These are phyloP conservation scores for Yamadazyma oceani DNA, from an alignment of 1,139 yeast species.

Conservation along the genomic window DNA sequence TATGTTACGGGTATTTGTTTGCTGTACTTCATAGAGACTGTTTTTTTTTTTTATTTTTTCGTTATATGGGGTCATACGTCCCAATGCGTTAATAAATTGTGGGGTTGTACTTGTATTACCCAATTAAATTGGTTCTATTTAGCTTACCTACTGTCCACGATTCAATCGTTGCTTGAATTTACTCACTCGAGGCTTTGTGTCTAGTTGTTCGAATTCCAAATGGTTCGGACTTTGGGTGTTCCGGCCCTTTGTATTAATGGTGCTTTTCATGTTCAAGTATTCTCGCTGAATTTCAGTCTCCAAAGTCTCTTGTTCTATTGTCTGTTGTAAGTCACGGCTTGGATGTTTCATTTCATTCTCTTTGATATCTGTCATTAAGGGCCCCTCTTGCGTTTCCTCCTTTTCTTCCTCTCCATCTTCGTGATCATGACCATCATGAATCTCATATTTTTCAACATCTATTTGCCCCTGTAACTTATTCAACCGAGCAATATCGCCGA, in stretches of 20 bases:
- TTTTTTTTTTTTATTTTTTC: too few species aligned
- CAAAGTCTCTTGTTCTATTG: slow-evolving; percentile 11
- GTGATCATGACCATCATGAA: slow-evolving; percentile 33
- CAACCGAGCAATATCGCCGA: slow-evolving; percentile 55
- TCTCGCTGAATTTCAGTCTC: slow-evolving; percentile 14
- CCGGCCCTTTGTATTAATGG: slow-evolving; percentile 5
- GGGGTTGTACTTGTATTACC: background rate
- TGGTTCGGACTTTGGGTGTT: background rate
- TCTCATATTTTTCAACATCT: slow-evolving; percentile 21
- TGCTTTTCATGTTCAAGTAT: slow-evolving; percentile 14
- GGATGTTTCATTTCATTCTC: slow-evolving; percentile 31
- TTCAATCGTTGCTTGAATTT: slow-evolving; percentile 15
- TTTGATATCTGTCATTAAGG: slow-evolving; percentile 37
- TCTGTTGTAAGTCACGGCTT: slow-evolving; percentile 20
- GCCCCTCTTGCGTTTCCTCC: slow-evolving; percentile 42
- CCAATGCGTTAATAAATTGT: background rate
- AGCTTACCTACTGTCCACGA: slow-evolving; percentile 1
- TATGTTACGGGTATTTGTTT: slow-evolving; percentile 1
- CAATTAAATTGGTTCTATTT: background rate
- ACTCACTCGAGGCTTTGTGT: slow-evolving; percentile 12
- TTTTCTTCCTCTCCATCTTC: slow-evolving; percentile 19
- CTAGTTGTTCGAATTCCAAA: slow-evolving; percentile 7
- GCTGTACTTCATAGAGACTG: background rate
- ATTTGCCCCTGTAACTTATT: slow-evolving; percentile 48
- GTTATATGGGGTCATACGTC: too few species aligned